Evolutionary conservation across 148 eudicot species (phyloP), one percentile per base, ranked within the genome.

Genomic region (Fagopyrum homotropicum): DNA sequence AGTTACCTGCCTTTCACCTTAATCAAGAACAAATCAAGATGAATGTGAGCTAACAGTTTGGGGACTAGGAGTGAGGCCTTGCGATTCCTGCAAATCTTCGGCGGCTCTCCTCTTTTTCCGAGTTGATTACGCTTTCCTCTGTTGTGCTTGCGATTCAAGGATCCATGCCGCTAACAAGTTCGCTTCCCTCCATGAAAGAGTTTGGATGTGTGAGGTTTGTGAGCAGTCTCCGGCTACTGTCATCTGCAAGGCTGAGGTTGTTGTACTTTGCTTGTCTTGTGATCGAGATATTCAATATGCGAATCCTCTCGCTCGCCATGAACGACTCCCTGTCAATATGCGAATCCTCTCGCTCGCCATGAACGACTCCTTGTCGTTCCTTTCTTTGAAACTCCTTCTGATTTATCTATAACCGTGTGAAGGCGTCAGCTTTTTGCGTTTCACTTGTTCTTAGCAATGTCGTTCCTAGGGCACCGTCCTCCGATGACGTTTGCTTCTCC

Each of bases 241-340:
- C 81, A 80, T 87, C 26, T 92, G 95, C 76, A 88, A 89, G 79
- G 97, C 95, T 16, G 94, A 92, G 74, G 92, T 92, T 9, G 97
- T 94, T 1, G 77, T 84, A 0, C 84, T 91, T 7, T 91, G 97
- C 79, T 70, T 75, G 56, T 48, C 88, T 0, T 92, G 97, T 48
- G 97, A 90, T 83, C 89, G 85, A 4, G 97, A 92, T 79, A 90
- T 90, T 76, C 97, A 89, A 81, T 84, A 91, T 0, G 97, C 89
- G 0, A 91, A 89, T 59, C 97, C 93, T 3, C 80, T 89, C 6
- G 84, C 97, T 7, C 80, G 97, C 61, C 97, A 92, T 75, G 87
- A 88, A 81, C 92, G 94, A 10, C n/a, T 85, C 14, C 89, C 97
- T 0, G 26, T 22, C 26, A 22, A 22, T 22, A 22, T 22, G 26